These are phyloP conservation scores for Multifurca ochricompacta DNA, from an alignment of 768 basidiomycete genomes.

Conservation along the genomic window DNA sequence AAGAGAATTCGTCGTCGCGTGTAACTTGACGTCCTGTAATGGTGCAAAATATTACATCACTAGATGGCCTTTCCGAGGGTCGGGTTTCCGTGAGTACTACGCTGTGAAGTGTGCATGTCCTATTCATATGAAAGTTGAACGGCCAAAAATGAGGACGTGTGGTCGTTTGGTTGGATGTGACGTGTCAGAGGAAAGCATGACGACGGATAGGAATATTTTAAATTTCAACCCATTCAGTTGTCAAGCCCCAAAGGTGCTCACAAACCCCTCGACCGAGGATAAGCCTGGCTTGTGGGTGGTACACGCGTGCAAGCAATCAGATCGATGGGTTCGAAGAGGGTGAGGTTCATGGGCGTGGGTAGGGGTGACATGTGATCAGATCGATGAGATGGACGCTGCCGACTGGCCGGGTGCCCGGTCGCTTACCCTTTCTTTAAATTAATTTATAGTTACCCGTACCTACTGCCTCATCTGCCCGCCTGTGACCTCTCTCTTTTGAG, in stretches of 20 bases:
- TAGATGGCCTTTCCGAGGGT: neutral
- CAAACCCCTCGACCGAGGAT: neutral
- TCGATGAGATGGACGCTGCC: constrained; percentile 10
- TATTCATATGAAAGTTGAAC: neutral
- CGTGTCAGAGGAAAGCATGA: neutral
- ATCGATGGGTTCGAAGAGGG: neutral
- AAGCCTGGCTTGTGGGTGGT: neutral
- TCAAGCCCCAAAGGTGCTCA: no score
- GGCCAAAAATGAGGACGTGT: neutral
- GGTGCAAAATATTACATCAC: no score
- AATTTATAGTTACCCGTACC: neutral
- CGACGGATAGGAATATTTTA: neutral
- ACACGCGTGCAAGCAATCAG: neutral
- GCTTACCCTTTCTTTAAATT: neutral
- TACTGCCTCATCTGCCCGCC: no score
- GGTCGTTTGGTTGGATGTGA: neutral
- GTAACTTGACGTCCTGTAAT: neutral
- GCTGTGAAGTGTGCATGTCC: no score
- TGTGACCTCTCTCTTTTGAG: no score
- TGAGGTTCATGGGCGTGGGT: neutral
- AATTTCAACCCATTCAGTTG: no score
- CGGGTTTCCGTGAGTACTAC: neutral
- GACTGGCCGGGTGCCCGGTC: neutral
- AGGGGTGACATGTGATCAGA: constrained; percentile 8
- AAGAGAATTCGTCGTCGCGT: neutral